Percentiles rank a stretch among this genome's conserved stretches.
These are phyloP conservation scores for Blastocystis sp. DNA, from an alignment of 352 stramenopile genomes.

Conservation along the genomic window DNA sequence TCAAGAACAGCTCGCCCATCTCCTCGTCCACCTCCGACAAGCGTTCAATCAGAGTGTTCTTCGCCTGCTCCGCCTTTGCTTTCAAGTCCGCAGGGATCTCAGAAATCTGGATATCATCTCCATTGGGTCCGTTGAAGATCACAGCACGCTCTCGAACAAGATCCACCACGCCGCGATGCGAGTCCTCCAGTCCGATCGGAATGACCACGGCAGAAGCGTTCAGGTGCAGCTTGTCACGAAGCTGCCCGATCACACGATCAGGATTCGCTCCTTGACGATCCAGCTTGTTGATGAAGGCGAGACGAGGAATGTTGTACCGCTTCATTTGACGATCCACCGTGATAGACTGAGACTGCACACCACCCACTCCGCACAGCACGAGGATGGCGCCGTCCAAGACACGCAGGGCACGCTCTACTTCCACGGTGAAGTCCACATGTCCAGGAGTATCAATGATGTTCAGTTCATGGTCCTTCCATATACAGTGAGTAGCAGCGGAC, in stretches of 20 bases:
- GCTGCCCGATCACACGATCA: slow-evolving; percentile 79
- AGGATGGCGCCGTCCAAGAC: slow-evolving; percentile 94
- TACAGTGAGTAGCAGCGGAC: slow-evolving; percentile 91
- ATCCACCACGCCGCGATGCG: slow-evolving; percentile 89
- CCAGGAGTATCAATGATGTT: slow-evolving; percentile 99
- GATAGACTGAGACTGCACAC: slow-evolving; percentile 91
- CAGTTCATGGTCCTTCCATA: slow-evolving; percentile 87
- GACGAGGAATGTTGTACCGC: slow-evolving; percentile 92
- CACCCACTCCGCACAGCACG: slow-evolving; percentile 77
- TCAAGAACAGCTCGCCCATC: slow-evolving; percentile 95
- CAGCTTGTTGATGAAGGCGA: slow-evolving; percentile 99
- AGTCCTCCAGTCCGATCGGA: slow-evolving; percentile 89
- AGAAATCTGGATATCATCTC: slow-evolving; percentile 69
- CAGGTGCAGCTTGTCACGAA: slow-evolving; percentile 89
- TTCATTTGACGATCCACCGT: slow-evolving; percentile 99
- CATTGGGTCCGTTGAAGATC: slow-evolving; percentile 77
- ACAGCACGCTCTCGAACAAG: slow-evolving; percentile 70
- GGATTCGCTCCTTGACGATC: slow-evolving; percentile 92
- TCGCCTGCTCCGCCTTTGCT: slow-evolving; percentile 50
- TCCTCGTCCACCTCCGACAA: slow-evolving; percentile 95
- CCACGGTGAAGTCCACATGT: slow-evolving; percentile 99
- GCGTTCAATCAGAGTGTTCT: slow-evolving; percentile 77
- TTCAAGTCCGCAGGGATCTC: slow-evolving; percentile 57
- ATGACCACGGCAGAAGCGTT: slow-evolving; percentile 91
- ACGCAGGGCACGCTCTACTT: slow-evolving; percentile 90